These are phyloP conservation scores for Boletellus ananiceps DNA, from an alignment of 768 basidiomycete species.

Conservation along the genomic window DNA sequence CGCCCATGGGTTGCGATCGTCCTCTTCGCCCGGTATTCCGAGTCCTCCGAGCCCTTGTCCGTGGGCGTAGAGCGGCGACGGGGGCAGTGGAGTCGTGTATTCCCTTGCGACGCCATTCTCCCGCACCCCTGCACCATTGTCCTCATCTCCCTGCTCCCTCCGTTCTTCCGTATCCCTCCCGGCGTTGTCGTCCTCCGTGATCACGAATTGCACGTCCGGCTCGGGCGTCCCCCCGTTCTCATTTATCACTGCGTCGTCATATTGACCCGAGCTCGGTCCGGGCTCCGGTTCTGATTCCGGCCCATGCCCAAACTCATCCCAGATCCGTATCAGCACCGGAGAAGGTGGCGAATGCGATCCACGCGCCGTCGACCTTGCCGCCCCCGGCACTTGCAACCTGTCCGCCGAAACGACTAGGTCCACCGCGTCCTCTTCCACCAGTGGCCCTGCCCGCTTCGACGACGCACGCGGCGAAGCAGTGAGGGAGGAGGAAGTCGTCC, in stretches of 20 bases:
- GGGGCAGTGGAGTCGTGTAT: too few relatives aligned
- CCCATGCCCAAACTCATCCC: conserved; percentile 14
- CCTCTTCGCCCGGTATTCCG: too few relatives aligned
- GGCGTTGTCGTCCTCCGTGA: conserved; percentile 1
- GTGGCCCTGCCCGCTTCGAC: conserved; percentile 14
- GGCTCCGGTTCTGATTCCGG: neutral
- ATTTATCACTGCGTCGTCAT: neutral
- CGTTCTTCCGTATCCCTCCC: neutral
- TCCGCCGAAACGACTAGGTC: conserved; percentile 65
- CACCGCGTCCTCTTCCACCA: conserved; percentile 62
- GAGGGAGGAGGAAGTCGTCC: too few relatives aligned
- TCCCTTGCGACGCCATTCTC: too few relatives aligned
- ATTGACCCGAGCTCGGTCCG: too few relatives aligned
- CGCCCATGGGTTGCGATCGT: too few relatives aligned
- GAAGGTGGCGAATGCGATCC: conserved; percentile 15
- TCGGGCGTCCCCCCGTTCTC: too few relatives aligned
- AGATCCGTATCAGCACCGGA: conserved; percentile 23
- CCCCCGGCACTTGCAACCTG: conserved; percentile 9
- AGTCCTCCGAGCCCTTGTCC: too few relatives aligned
- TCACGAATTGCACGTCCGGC: conserved; percentile 1
- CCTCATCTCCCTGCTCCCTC: neutral
- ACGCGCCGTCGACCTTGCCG: conserved; percentile 1
- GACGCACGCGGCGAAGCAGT: neutral
- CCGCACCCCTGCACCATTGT: too few relatives aligned
- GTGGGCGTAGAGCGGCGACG: too few relatives aligned